These are phyloP conservation scores for Mitragyna speciosa DNA, from an alignment of 257 asterid species.

Conservation along the genomic window DNA sequence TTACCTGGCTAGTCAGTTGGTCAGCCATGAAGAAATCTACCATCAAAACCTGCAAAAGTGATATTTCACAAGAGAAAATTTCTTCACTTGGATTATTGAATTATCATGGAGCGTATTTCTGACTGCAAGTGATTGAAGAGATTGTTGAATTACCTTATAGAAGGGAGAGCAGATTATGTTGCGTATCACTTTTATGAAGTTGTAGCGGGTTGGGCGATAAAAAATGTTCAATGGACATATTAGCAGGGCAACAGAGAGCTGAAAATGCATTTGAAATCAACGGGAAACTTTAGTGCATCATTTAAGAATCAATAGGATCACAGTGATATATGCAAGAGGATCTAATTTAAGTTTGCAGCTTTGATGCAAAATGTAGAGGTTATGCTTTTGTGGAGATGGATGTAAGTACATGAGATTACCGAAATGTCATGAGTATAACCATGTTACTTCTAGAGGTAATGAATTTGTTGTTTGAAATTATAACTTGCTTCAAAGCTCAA, in stretches of 20 bases:
- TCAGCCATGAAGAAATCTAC: conserved; percentile 99
- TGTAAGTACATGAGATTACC: no score
- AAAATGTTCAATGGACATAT: conserved; percentile 75
- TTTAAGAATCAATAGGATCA: neutral
- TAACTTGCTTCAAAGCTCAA: no score
- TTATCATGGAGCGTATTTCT: neutral
- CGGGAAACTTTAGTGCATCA: conserved; percentile 5
- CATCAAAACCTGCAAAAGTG: conserved; percentile 60
- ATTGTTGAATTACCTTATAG: conserved; percentile 56
- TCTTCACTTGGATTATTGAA: neutral
- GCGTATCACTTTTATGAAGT: conserved; percentile 71
- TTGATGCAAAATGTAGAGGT: neutral
- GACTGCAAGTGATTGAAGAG: neutral
- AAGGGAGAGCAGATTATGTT: conserved; percentile 87
- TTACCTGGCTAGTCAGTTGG: conserved; percentile 97
- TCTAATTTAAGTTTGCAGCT: neutral
- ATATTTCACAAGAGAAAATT: conserved; percentile 6
- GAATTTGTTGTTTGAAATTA: no score
- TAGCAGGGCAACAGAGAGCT: conserved; percentile 49
- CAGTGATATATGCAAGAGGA: neutral
- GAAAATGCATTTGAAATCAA: conserved; percentile 15
- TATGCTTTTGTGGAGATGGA: no score
- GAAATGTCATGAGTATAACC: no score
- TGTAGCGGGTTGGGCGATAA: conserved; percentile 78
- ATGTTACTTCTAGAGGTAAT: no score